Percentiles rank a stretch among this genome's conserved stretches.
phyloP scores from a whole-genome alignment of 306 rosid species.

The Casuarina cunninghamiana region DNA sequence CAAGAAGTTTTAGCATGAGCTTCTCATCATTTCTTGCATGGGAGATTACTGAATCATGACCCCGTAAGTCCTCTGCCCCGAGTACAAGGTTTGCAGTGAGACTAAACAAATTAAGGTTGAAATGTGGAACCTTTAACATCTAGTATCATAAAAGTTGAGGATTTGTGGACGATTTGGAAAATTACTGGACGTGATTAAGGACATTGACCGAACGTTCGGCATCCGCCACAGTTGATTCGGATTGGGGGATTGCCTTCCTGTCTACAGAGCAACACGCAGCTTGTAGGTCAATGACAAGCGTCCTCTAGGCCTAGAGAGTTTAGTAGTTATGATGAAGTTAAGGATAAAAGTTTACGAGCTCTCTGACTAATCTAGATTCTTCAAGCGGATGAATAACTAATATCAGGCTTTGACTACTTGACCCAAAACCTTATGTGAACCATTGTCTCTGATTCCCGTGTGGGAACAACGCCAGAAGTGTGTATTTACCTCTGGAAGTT shows the following conservation, averaged over 20 bases:
- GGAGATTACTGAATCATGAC: too few relatives aligned
- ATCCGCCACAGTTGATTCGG: slow-evolving; percentile 2
- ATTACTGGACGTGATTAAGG: slow-evolving; percentile 4
- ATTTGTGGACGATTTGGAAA: background rate
- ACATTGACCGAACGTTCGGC: slow-evolving; percentile 30
- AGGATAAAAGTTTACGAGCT: slow-evolving; percentile 2
- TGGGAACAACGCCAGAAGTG: background rate
- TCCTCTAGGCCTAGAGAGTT: slow-evolving; percentile 3
- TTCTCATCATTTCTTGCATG: too few relatives aligned
- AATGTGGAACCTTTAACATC: slow-evolving; percentile 19
- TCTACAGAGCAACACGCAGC: background rate
- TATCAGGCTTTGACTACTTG: background rate
- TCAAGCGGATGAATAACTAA: too few relatives aligned
- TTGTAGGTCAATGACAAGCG: slow-evolving; percentile 21
- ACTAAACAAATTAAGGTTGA: slow-evolving; percentile 22
- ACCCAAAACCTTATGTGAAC: background rate
- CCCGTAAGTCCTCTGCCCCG: too few relatives aligned
- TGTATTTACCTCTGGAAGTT: background rate
- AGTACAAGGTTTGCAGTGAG: background rate
- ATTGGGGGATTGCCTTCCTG: background rate
- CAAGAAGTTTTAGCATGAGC: too few relatives aligned
- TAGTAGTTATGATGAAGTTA: background rate
- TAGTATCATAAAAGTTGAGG: background rate
- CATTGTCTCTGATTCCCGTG: background rate
- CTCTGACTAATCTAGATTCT: too few relatives aligned